Evolutionary conservation across 2,329 filamentous ascomycete genomes (phyloP).

Genomic region (Fusarium cyanostomum): DNA sequence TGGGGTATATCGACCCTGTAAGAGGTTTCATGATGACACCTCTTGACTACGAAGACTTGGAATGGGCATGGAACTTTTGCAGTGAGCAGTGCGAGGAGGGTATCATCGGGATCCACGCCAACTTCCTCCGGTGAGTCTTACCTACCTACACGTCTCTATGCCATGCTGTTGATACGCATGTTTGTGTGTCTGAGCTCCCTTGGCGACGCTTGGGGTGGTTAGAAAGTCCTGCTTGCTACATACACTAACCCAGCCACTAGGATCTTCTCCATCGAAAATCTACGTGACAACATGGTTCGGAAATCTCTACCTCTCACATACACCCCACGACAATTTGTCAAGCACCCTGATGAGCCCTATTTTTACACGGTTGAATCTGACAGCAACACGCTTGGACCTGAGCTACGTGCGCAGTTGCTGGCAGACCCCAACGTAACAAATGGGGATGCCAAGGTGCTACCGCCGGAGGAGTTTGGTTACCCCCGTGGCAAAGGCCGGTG

Average conservation of each 20-base stretch:
- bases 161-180: too few species aligned
- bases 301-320: too few species aligned
- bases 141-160: slow-evolving; percentile 66
- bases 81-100: slow-evolving; percentile 93
- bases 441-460: slow-evolving; percentile 73
- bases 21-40: slow-evolving; percentile 92
- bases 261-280: too few species aligned
- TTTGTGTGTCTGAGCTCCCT: too few species aligned
- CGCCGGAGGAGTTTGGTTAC: slow-evolving; percentile 87
- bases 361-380: slow-evolving; percentile 96
- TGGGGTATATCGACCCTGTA: slow-evolving; percentile 89
- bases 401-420: slow-evolving; percentile 75
- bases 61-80: slow-evolving; percentile 96
- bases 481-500: slow-evolving; percentile 84
- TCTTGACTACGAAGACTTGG: slow-evolving; percentile 83
- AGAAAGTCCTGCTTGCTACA: too few species aligned
- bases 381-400: slow-evolving; percentile 85
- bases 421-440: slow-evolving; percentile 75
- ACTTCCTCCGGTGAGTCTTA: slow-evolving; percentile 90
- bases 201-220: too few species aligned
- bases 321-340: slow-evolving; percentile 64
- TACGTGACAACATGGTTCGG: too few species aligned
- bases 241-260: too few species aligned
- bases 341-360: slow-evolving; percentile 84
- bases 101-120: slow-evolving; percentile 90